Base-by-base conservation (phyloP, 495 filamentous ascomycete genomes). In the Hypoxylon crocopeplum region DNA sequence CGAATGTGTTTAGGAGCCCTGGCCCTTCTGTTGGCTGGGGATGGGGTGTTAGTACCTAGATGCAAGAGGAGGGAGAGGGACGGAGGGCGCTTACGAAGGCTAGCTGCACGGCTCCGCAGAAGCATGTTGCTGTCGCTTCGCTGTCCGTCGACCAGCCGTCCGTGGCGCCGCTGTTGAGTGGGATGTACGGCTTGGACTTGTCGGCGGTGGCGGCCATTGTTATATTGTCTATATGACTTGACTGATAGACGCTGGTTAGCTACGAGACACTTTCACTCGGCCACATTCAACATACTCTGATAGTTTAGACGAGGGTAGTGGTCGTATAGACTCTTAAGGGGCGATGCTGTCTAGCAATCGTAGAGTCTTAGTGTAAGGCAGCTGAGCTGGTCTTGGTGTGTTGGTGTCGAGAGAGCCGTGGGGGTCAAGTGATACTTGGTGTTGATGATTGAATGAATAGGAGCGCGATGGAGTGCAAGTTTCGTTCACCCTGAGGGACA, bases 21-120 rank as follows among this genome's bases (percentile, higher is more conserved):
- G 75, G 73, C 7, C 50, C 64, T 58, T 74, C 22, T 33, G 68
- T 75, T 21, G 78, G 76, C 76, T 80, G 50, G 15, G n/a, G 16
- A 22, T 33, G 29, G 16, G 5, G 44, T 47, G 39, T 48, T 25
- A 21, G 48, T 20, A 22, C 8, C 24, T 3, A 8, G 24, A 27
- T 27, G 24, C 24, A 8, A 3, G 8, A 27, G 24, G 24, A 7
- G 12, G 12, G n/a, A n/a, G 3, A 7, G 32, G 12, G 5, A 13
- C 3, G 52, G 17, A 33, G 42, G 37, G 20, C 24, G 38, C 72
- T 64, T 69, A 81, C 75, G 46, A 85, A 77, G n/a, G 69, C 52
- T 1, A 84, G 64, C 53, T 84, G 82, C 27, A 85, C 79, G 32
- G 76, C 71, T 37, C 82, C 81, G 59, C 82, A 85, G 68, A 46